Conservation (phyloP, 805 yeast species). For the Metschnikowia chrysomelidarum region DNA sequence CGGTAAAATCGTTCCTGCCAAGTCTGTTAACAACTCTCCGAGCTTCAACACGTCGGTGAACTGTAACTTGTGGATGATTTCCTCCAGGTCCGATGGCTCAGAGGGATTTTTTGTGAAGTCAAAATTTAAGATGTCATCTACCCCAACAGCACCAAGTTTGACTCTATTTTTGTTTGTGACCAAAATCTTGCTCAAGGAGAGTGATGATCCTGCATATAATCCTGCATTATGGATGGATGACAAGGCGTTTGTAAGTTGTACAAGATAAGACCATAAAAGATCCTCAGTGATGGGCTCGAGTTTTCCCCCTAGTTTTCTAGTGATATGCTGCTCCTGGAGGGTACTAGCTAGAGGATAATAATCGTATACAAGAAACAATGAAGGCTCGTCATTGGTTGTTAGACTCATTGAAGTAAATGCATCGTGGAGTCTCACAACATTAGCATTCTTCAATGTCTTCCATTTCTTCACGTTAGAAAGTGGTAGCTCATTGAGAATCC, state of each 20-base stretch:
- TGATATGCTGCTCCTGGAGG: slow-evolving; percentile 64
- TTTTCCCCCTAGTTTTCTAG: slow-evolving; percentile 38
- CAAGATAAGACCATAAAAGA: slow-evolving; percentile 69
- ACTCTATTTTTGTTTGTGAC: slow-evolving; percentile 71
- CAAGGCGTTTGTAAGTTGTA: slow-evolving; percentile 72
- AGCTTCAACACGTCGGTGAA: slow-evolving; percentile 55
- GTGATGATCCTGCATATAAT: slow-evolving; percentile 56
- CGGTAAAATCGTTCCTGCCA: slow-evolving; percentile 44
- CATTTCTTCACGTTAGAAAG: slow-evolving; percentile 64
- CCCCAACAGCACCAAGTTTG: slow-evolving; percentile 69
- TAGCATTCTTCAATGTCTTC: slow-evolving; percentile 54
- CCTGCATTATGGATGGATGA: slow-evolving; percentile 62
- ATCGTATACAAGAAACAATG: slow-evolving; percentile 78
- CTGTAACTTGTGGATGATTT: slow-evolving; percentile 35
- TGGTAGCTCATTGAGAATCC: slow-evolving; percentile 50
- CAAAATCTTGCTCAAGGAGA: slow-evolving; percentile 67
- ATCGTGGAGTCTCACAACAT: slow-evolving; percentile 67
- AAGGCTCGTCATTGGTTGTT: slow-evolving; percentile 55
- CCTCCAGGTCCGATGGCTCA: slow-evolving; percentile 9
- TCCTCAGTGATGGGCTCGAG: slow-evolving; percentile 60
- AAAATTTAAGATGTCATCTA: slow-evolving; percentile 59
- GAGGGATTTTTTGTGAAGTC: slow-evolving; percentile 29
- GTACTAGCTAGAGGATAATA: slow-evolving; percentile 78
- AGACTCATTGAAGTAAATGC: slow-evolving; percentile 86
- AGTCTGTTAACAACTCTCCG: slow-evolving; percentile 58